Base-by-base conservation (phyloP, 441 rosid genomes). In the Adansonia gregorii region DNA sequence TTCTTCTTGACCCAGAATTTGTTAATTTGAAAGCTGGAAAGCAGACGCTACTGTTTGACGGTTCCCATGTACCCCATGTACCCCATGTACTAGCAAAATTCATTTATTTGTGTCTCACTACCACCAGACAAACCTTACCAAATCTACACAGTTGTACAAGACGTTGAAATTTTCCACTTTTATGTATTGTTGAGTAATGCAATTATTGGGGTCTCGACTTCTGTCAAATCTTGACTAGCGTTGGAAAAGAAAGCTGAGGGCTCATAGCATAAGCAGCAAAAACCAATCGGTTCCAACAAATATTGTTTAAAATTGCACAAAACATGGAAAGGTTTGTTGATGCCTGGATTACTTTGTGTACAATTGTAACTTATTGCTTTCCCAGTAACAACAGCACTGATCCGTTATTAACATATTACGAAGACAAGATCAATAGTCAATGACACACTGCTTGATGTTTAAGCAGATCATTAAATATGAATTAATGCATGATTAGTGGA, bases 81-180 rank as follows among this genome's bases (percentile, higher is more conserved):
- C 35, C 67, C 76, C 54, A 43, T 59, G 19, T 27, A 17, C 39
- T 67, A 2, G 9, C 6, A 14, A 58, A 52, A 8, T 24, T 17
- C 35, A 11, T 75, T 9, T 27, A 31, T 35, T 7, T 61, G 45
- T 27, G 4, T n/a, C 22, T 58, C 35, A 31, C 12, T n/a, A 69
- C 66, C 68, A 70, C 41, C 78, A 49, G 51, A 76, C 66, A 27
- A 41, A 15, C 12, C 15, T n/a, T 71, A 51, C 46, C 43, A 78
- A 75, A 79, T 3, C 45, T 19, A 48, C 15, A 2, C 20, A 31
- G 69, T 60, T 46, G 59, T 27, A 63, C 49, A n/a, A 19, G 60
- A 74, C 48, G 60, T 70, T 27, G 43, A 51, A 35, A 45, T 27
- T 48, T 27, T 45, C 0, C 0, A 43, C 4, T 10, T 41, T 66